Evolutionary conservation across 768 basidiomycete species (phyloP), one percentile per base, ranked within the genome.

Genomic region (Rickenella mellea): DNA sequence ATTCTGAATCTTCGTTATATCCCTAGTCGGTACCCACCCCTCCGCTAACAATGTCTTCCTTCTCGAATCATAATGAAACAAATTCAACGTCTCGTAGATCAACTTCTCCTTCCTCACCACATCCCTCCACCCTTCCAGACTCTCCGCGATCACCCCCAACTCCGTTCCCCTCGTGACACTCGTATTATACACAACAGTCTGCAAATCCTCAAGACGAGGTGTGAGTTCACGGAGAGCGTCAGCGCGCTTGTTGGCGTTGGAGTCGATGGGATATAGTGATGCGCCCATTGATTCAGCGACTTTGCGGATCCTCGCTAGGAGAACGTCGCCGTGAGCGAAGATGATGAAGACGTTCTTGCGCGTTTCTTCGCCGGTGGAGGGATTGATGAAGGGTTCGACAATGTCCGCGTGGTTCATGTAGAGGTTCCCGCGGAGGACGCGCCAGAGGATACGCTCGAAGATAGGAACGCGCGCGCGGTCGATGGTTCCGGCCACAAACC

Each of bases 391-490:
- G 5, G 90, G 86, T 51, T 94, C 89, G 28, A 74, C 72, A 51
- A 99, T 98, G 62, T 98, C 93, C 41, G 83, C 87, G 62, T 91
- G 84, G 64, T 97, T 99, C 94, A 99, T 98, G 69, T 94, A 99
- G 17, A 99, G 70, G 59, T 99, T 98, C 39, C 96, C 96, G 45
- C 96, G 83, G 15, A 98, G 74, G 26, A 98, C 89, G 51, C 96
- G 88, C 96, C 96, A 99, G 38, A 98, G 76, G 15, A 99, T 88
- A 14, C 96, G 84, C 64, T 99, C 96, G 41, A 99, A 97, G 5
- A 90, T 93, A 1, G 87, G 77, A 54, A 98, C 72, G 43, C 93
- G 82, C 7, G 82, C 68, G 35, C 96, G 87, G 54, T 98, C 93
- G 49, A 98, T 91, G 0, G 94, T 97, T 21, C 96, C 96, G 3